phyloP scores from a whole-genome alignment of 2,329 filamentous ascomycete species.

The Paraphaeosphaeria minitans region DNA sequence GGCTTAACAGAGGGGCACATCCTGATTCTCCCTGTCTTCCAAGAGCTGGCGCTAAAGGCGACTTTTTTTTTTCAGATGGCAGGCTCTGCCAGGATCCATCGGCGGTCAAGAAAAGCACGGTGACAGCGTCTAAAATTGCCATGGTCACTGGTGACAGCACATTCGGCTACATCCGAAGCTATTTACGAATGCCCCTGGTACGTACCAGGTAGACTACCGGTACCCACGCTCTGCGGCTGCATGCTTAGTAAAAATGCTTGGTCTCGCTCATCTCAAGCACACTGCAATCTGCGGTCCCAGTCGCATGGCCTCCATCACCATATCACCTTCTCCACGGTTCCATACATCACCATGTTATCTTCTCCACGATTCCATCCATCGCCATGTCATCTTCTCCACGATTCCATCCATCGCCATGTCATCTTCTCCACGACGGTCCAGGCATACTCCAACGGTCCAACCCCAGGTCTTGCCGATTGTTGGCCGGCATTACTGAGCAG shows the following conservation, averaged over 20 bases:
- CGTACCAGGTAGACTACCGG: too few species aligned
- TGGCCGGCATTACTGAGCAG: background rate
- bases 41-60: background rate
- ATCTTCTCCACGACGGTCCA: background rate
- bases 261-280: background rate
- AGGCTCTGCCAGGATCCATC: background rate
- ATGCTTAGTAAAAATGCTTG: background rate
- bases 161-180: background rate
- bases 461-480: background rate
- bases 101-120: background rate
- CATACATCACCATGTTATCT: background rate
- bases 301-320: constrained; percentile 1
- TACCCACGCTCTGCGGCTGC: too few species aligned
- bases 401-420: background rate
- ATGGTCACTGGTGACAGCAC: background rate
- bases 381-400: background rate
- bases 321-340: background rate
- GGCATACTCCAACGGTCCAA: background rate
- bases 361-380: too few species aligned
- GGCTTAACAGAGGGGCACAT: too few species aligned
- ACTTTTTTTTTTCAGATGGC: background rate
- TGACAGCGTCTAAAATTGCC: background rate
- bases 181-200: background rate
- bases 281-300: background rate
- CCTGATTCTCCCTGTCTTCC: too few species aligned